phyloP scores from a whole-genome alignment of 1,284 basidiomycete species.

The Malassezia psittaci region DNA sequence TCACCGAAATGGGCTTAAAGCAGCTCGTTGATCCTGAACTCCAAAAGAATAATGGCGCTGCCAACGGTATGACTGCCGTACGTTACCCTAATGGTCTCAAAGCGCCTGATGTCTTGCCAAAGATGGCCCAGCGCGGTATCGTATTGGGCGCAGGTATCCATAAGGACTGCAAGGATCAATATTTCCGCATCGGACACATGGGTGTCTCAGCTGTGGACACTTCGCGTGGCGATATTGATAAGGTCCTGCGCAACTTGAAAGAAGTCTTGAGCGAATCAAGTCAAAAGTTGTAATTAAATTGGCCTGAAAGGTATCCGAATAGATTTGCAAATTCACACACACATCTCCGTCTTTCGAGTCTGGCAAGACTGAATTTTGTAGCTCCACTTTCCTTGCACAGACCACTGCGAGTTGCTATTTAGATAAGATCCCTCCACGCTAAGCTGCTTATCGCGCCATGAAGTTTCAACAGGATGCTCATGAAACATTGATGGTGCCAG shows the following conservation, averaged over 20 bases:
- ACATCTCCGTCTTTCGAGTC: too few species aligned
- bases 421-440: too few species aligned
- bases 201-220: conserved; percentile 63
- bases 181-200: conserved; percentile 62
- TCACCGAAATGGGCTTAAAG: conserved; percentile 59
- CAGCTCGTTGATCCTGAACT: conserved; percentile 40
- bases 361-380: too few species aligned
- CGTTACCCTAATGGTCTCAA: conserved; percentile 40
- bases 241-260: conserved; percentile 60
- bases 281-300: conserved; percentile 31
- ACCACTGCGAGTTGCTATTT: too few species aligned
- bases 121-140: conserved; percentile 61
- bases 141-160: conserved; percentile 84
- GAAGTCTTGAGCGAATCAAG: conserved; percentile 52
- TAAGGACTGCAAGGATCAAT: conserved; percentile 69
- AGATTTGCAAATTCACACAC: too few species aligned
- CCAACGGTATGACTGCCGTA: conserved; percentile 47
- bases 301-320: too few species aligned
- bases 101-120: conserved; percentile 32
- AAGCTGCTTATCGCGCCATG: neutral
- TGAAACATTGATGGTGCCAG: conserved; percentile 56
- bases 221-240: conserved; percentile 58
- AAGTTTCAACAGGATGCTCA: conserved; percentile 13
- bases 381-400: too few species aligned
- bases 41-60: conserved; percentile 30